Conservation (phyloP, 1,139 yeast genomes). For the Pichia terricola region DNA sequence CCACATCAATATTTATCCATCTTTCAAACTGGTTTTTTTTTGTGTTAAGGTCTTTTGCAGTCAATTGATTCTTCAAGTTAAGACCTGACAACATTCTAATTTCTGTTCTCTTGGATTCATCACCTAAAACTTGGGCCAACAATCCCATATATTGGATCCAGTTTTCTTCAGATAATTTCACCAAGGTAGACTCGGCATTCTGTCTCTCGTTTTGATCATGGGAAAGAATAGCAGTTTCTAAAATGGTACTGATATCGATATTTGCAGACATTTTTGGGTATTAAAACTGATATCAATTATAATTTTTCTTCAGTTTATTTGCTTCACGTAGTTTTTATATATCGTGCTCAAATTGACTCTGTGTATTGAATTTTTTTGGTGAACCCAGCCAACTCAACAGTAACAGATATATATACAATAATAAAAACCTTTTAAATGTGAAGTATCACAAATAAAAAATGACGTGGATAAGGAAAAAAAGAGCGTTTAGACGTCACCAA, state of each 20-base stretch:
- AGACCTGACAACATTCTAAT: constrained; percentile 90
- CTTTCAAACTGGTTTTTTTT: constrained; percentile 46
- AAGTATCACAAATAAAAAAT: no score
- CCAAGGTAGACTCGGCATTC: constrained; percentile 73
- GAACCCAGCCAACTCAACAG: no score
- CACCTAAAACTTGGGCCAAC: constrained; percentile 64
- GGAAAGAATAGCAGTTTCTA: constrained; percentile 69
- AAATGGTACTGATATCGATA: constrained; percentile 53
- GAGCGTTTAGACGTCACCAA: no score
- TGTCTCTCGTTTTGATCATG: constrained; percentile 62
- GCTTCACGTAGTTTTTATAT: neutral
- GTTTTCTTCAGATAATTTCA: constrained; percentile 62
- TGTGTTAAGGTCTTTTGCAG: constrained; percentile 57
- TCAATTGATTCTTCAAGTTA: constrained; percentile 76
- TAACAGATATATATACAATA: no score
- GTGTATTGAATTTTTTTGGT: no score
- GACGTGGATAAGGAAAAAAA: no score
- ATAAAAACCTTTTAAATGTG: no score
- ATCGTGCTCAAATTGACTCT: neutral
- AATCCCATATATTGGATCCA: constrained; percentile 65
- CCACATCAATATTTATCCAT: constrained; percentile 51
- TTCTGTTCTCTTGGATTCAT: constrained; percentile 59
- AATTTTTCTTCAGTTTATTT: no score
- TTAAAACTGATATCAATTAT: no score
- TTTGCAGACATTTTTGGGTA: no score